These are phyloP conservation scores for Bolboschoenus planiculmis DNA, from an alignment of 176 grass and related monocot genomes.

Conservation along the genomic window DNA sequence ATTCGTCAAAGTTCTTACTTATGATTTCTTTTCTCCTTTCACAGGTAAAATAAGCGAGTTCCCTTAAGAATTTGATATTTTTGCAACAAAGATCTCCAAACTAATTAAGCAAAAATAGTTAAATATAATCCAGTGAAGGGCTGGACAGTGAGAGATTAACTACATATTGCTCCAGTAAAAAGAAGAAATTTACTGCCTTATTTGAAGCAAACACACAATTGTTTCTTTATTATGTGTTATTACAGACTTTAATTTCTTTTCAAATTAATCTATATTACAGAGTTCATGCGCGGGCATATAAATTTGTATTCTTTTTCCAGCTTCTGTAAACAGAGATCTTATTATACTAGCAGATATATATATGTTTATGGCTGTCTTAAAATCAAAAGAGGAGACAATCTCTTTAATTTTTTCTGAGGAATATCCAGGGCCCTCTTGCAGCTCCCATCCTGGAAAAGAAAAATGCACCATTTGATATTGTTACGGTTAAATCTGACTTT, in stretches of 20 bases:
- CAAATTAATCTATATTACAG: background rate
- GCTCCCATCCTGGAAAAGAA: slow-evolving; percentile 40
- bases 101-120: background rate
- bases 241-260: background rate
- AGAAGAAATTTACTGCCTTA: background rate
- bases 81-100: too few relatives aligned
- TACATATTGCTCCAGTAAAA: background rate
- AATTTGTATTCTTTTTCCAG: background rate
- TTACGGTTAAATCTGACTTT: background rate
- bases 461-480: background rate
- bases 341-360: background rate
- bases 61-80: too few relatives aligned
- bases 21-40: too few relatives aligned
- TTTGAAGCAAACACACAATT: background rate
- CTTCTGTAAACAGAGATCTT: background rate
- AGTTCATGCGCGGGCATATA: background rate
- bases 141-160: background rate
- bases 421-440: slow-evolving; percentile 41
- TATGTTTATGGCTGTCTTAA: background rate
- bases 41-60: too few relatives aligned
- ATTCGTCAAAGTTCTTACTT: too few relatives aligned
- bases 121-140: background rate
- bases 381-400: background rate
- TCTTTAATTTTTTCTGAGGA: slow-evolving; percentile 16
- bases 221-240: background rate